These are phyloP conservation scores for Arthromyces matolae DNA, from an alignment of 768 basidiomycete genomes.

Conservation along the genomic window DNA sequence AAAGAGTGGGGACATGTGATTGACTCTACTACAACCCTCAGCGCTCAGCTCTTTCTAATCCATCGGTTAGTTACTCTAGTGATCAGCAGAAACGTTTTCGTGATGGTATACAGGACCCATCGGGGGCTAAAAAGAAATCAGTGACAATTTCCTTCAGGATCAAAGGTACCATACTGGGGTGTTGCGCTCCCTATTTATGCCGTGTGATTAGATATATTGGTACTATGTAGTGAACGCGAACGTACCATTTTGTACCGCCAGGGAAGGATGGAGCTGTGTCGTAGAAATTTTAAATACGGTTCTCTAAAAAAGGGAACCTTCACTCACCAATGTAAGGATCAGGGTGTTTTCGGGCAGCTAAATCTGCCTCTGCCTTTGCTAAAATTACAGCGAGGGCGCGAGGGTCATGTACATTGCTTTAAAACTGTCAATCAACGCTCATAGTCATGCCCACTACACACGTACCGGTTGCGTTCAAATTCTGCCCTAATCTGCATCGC, in stretches of 20 bases:
- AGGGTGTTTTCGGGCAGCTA: constrained; percentile 71
- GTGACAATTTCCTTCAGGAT: constrained; percentile 12
- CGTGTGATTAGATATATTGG: constrained; percentile 14
- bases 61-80: constrained; percentile 24
- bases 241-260: constrained; percentile 95
- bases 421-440: not conserved
- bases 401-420: constrained; percentile 80
- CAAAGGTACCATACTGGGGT: constrained; percentile 54
- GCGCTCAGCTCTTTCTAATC: constrained; percentile 2
- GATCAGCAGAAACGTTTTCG: constrained; percentile 33
- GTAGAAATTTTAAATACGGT: constrained; percentile 4
- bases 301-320: not conserved
- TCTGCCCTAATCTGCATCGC: constrained; percentile 86
- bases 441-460: constrained; percentile 9
- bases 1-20: constrained; percentile 18
- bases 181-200: constrained; percentile 66
- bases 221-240: constrained; percentile 17
- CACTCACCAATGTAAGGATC: constrained; percentile 91
- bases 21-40: constrained; percentile 3
- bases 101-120: constrained; percentile 68
- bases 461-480: constrained; percentile 90
- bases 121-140: constrained; percentile 42
- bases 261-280: constrained; percentile 76
- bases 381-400: constrained; percentile 75
- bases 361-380: constrained; percentile 71